A percentile compares a stretch with the other conserved stretches of the same genome.
Evolutionary conservation across 495 filamentous ascomycete species (phyloP).

Genomic region (Aspergillus kassunensis): DNA sequence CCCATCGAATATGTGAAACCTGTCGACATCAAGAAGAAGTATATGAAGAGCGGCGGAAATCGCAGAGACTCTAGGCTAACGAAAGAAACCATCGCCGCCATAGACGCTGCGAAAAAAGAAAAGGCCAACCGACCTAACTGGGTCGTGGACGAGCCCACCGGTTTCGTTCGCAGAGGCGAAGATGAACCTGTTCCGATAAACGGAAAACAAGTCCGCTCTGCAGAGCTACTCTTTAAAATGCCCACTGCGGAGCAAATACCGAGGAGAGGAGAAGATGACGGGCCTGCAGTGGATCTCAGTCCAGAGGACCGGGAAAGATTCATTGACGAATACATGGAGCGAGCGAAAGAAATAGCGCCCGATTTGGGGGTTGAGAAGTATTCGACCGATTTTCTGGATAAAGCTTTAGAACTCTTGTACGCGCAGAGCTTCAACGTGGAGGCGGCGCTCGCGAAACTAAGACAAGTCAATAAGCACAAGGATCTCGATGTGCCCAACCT

Average conservation of each 20-base stretch:
- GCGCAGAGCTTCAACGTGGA: slow-evolving; percentile 65
- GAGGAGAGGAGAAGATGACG: slow-evolving; percentile 47
- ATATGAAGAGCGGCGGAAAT: slow-evolving; percentile 54
- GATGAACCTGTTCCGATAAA: slow-evolving; percentile 53
- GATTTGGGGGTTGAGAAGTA: slow-evolving; percentile 61
- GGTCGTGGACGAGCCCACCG: slow-evolving; percentile 85
- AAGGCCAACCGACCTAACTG: slow-evolving; percentile 82
- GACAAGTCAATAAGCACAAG: slow-evolving; percentile 61
- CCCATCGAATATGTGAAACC: slow-evolving; percentile 88
- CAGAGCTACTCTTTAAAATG: slow-evolving; percentile 51
- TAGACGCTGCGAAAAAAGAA: slow-evolving; percentile 74
- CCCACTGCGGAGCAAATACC: slow-evolving; percentile 45
- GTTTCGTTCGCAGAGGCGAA: slow-evolving; percentile 80
- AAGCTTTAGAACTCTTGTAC: slow-evolving; percentile 72
- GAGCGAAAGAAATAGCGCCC: slow-evolving; percentile 57
- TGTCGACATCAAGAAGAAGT: slow-evolving; percentile 76
- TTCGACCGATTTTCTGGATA: slow-evolving; percentile 85
- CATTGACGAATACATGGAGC: slow-evolving; percentile 71
- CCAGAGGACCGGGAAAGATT: slow-evolving; percentile 45
- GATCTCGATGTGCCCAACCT: slow-evolving; percentile 84
- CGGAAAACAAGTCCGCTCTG: slow-evolving; percentile 51
- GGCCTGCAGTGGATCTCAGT: slow-evolving; percentile 34
- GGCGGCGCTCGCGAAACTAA: slow-evolving; percentile 68
- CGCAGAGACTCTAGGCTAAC: slow-evolving; percentile 68
- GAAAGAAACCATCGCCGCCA: slow-evolving; percentile 71